phyloP scores from a whole-genome alignment of 2,329 filamentous ascomycete genomes.

The Ilyonectria sp. region DNA sequence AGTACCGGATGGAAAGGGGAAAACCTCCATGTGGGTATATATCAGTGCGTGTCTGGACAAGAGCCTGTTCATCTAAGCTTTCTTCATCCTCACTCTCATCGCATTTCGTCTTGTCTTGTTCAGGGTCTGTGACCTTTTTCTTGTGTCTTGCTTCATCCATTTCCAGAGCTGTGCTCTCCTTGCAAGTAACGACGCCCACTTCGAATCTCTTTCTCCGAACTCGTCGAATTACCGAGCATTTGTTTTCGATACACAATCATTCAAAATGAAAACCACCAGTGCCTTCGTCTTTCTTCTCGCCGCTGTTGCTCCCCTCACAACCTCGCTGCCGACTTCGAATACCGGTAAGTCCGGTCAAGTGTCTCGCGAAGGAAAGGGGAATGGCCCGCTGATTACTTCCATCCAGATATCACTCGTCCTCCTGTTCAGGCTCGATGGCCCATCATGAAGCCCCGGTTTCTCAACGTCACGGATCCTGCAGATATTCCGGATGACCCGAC shows the following conservation, averaged over 20 bases:
- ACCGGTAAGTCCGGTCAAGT: constrained; percentile 28
- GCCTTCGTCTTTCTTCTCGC: constrained; percentile 39
- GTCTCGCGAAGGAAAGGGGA: background rate
- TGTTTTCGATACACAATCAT: constrained; percentile 23
- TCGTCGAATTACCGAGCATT: background rate
- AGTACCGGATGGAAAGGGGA: background rate
- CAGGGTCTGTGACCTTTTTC: constrained; percentile 37
- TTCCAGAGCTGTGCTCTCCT: constrained; percentile 31
- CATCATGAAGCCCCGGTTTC: background rate
- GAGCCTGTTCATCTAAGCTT: background rate
- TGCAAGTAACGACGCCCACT: background rate
- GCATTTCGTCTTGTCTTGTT: constrained; percentile 5
- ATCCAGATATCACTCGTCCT: background rate
- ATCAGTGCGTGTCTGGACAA: background rate
- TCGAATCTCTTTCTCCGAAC: background rate
- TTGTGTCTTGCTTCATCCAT: background rate
- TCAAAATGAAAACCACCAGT: constrained; percentile 45
- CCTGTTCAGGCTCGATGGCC: background rate
- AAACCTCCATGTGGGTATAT: background rate
- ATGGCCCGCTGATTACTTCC: background rate
- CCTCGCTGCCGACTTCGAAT: constrained; percentile 35
- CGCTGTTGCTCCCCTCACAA: constrained; percentile 35
- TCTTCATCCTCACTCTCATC: constrained; percentile 8
- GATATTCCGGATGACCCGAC: background rate
- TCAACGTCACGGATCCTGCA: constrained; percentile 3